Base-by-base conservation (phyloP, 805 yeast species). In the Starmerella roubikii region DNA sequence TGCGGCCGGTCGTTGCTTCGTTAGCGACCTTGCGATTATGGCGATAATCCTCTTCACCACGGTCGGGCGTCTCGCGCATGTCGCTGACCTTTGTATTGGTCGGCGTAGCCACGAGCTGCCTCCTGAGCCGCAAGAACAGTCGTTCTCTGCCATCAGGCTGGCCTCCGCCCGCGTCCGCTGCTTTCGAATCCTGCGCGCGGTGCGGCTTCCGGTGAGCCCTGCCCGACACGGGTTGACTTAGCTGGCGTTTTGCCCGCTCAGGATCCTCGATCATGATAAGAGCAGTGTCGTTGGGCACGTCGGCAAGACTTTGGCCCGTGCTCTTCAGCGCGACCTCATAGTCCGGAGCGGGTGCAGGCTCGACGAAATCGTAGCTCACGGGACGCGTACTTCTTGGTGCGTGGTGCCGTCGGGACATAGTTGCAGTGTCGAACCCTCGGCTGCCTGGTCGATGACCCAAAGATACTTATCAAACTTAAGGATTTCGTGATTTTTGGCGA, bases 81-180 rank as follows among this genome's bases (percentile, higher is more conserved):
- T 25, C 28, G 29, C 49, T 46, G 32, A 19, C 20, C 15, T 4
- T 19, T 24, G 19, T 18, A 7, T 10, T 7, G n/a, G 5, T 21
- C 25, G 37, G 19, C 6, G 24, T 48, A 47, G 32, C 48, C 49
- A 24, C 56, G 57, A 37, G 54, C 46, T 20, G 41, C 19, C 37
- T 35, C 35, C 39, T 31, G n/a, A 40, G 26, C n/a, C 24, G 31
- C 3, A 41, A 16, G 24, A 27, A 39, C 24, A 41, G 41, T 31
- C 22, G 34, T 21, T 42, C 44, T 16, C 41, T 16, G 36, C 29
- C 4, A 34, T 28, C 18, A 33, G 25, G 16, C 23, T n/a, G 16
- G 22, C 13, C 6, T 19, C 26, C 6, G 18, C 9, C 21, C 8
- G 5, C 8, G 34, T 32, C 26, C 16, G 19, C 21, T 17, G 26